Evolutionary conservation across 495 filamentous ascomycete genomes (phyloP).

Genomic region (Aspergillus hancockii): DNA sequence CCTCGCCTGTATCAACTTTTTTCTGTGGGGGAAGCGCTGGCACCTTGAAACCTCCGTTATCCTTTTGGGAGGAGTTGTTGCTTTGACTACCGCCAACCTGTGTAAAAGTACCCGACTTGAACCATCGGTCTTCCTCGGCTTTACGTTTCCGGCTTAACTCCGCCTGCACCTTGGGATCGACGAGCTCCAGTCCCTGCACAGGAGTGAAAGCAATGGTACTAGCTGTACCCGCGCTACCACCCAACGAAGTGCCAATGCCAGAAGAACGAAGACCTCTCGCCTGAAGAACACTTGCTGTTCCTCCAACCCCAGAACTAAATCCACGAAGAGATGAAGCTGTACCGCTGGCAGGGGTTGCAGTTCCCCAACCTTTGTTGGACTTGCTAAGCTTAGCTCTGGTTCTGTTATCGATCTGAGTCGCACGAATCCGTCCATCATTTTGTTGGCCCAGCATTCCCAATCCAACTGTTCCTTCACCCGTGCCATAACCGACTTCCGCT

Average conservation of each 20-base stretch:
- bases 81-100: conserved; percentile 64
- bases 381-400: conserved; percentile 90
- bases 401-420: conserved; percentile 86
- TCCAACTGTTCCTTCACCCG: conserved; percentile 81
- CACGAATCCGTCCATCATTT: conserved; percentile 83
- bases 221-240: conserved; percentile 66
- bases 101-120: conserved; percentile 93
- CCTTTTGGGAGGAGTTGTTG: conserved; percentile 19
- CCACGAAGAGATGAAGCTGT: conserved; percentile 76
- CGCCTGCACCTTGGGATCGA: conserved; percentile 87
- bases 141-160: conserved; percentile 83
- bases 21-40: conserved; percentile 48
- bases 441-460: conserved; percentile 92
- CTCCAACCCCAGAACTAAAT: conserved; percentile 64
- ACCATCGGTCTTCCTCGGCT: conserved; percentile 93
- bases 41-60: conserved; percentile 53
- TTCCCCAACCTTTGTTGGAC: conserved; percentile 95
- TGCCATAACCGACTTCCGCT: conserved; percentile 88
- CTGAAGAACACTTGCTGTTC: conserved; percentile 65
- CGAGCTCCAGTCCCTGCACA: conserved; percentile 90
- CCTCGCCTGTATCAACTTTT: conserved; percentile 44
- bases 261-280: conserved; percentile 72
- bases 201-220: conserved; percentile 91
- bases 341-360: conserved; percentile 61
- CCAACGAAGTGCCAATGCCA: conserved; percentile 70